Evolutionary conservation across 1,284 basidiomycete species (phyloP).

Genomic region (Clitocybe nebularis): DNA sequence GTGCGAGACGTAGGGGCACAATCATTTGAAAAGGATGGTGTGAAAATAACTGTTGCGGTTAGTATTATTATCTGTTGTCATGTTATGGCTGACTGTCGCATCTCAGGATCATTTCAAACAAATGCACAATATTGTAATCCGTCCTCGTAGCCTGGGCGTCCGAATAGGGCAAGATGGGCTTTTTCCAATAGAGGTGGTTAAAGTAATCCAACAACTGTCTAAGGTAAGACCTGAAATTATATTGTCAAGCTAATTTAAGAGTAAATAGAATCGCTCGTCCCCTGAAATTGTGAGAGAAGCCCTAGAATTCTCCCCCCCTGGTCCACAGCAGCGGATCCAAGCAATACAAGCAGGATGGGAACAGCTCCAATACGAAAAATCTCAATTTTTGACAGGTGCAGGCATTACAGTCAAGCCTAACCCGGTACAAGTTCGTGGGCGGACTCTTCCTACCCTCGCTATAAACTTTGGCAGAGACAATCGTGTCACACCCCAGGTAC

Average conservation of each 20-base stretch:
- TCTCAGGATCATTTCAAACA: constrained; percentile 29
- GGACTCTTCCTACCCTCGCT: constrained; percentile 25
- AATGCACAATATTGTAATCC: constrained; percentile 21
- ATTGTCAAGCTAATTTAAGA: neutral
- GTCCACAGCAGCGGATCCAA: constrained; percentile 20
- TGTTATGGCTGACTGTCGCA: neutral
- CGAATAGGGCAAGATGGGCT: constrained; percentile 23
- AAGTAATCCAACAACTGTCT: constrained; percentile 26
- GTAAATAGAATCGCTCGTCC: constrained; percentile 23
- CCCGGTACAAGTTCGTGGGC: constrained; percentile 25
- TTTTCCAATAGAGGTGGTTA: constrained; percentile 26
- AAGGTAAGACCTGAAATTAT: constrained; percentile 17
- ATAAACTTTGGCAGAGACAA: constrained; percentile 22
- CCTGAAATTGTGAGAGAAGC: constrained; percentile 27
- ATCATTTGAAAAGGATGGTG: constrained; percentile 30
- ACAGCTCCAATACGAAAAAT: constrained; percentile 28
- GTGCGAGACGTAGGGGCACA: constrained; percentile 25
- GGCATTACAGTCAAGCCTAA: constrained; percentile 23
- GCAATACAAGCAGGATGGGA: constrained; percentile 25
- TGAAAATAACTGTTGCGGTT: constrained; percentile 25
- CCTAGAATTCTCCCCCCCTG: constrained; percentile 25
- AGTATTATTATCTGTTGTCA: constrained; percentile 6
- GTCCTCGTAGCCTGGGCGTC: constrained; percentile 23
- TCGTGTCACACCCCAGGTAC: constrained; percentile 13
- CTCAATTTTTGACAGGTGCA: constrained; percentile 28